Evolutionary conservation across 495 filamentous ascomycete genomes (phyloP).

Genomic region (Penicillium cinerascens): DNA sequence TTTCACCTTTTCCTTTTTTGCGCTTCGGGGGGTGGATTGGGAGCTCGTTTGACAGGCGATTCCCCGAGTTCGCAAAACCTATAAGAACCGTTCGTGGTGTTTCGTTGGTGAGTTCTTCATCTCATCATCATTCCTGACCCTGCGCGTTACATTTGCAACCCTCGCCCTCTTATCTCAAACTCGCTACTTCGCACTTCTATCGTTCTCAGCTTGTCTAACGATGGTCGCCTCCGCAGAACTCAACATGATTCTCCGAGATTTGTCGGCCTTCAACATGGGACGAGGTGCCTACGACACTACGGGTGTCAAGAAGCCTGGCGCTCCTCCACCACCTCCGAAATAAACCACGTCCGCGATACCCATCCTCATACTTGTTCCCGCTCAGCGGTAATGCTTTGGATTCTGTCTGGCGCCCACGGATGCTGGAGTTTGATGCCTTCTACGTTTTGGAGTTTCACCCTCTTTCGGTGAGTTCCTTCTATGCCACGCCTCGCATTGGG

Average conservation of each 20-base stretch:
- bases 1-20: conserved; percentile 8
- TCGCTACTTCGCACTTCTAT: background rate
- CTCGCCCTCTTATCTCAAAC: background rate
- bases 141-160: conserved; percentile 9
- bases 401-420: conserved; percentile 26
- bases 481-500: conserved; percentile 12
- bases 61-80: conserved; percentile 13
- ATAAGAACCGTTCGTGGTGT: conserved; percentile 27
- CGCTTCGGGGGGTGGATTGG: conserved; percentile 26
- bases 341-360: conserved; percentile 20
- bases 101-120: conserved; percentile 23
- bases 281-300: conserved; percentile 60
- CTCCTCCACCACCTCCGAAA: conserved; percentile 45
- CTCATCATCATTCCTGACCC: conserved; percentile 20
- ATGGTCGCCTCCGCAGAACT: conserved; percentile 36
- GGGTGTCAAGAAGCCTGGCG: conserved; percentile 54
- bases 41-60: conserved; percentile 21
- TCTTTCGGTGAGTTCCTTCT: conserved; percentile 32
- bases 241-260: conserved; percentile 50
- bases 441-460: conserved; percentile 28
- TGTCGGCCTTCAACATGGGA: conserved; percentile 53
- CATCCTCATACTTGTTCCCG: conserved; percentile 20
- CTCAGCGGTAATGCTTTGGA: conserved; percentile 26
- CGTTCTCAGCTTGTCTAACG: conserved; percentile 22
- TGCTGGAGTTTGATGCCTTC: conserved; percentile 30